Base-by-base conservation (phyloP, 441 rosid species). In the Brassica hybrid region DNA sequence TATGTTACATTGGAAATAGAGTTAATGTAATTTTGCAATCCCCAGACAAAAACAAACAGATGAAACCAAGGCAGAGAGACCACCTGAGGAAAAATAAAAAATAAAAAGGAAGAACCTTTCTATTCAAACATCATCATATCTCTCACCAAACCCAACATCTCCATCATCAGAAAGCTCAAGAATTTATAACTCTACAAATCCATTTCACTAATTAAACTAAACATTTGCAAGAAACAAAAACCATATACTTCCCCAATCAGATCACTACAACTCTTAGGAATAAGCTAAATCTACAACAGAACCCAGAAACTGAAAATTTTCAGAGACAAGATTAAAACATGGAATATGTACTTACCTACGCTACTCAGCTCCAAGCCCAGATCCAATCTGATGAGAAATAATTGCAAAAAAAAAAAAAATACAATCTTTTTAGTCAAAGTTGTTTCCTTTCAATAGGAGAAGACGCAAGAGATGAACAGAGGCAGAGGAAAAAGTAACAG, bases 381-480 rank as follows among this genome's bases (percentile, higher is more conserved):
- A 91, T 87, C 92, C 89, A 87, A 87, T 84, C 82, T 65, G 72
- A 71, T 45, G 17, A 54, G 11, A 1, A 72, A 75, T 76, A 75
- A 69, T 52, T 5, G 30, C 32, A 58, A 3, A 77, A 11, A 45
- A n/a, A n/a, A n/a, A n/a, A 59, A 17, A 61, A 13, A 6, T 12
- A 63, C 36, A 43, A 45, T 19, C 68, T 34, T 57, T 77, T 68
- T 65, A 45, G 61, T 66, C 82, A 65, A 52, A 73, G 54, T 43
- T 67, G 59, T 41, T 30, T 68, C 62, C 62, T 67, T 72, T 72
- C 62, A 21, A 63, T 10, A 71, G 27, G 48, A 62, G 68, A 72
- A 59, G 63, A 79, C 73, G 66, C 52, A 78, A 67, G 83, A 79
- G 73, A 71, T 67, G 77, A 75, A 56, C 71, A 62, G 81, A 74